Evolutionary conservation across 306 rosid genomes (phyloP).

Genomic region (Rosa multiflora): DNA sequence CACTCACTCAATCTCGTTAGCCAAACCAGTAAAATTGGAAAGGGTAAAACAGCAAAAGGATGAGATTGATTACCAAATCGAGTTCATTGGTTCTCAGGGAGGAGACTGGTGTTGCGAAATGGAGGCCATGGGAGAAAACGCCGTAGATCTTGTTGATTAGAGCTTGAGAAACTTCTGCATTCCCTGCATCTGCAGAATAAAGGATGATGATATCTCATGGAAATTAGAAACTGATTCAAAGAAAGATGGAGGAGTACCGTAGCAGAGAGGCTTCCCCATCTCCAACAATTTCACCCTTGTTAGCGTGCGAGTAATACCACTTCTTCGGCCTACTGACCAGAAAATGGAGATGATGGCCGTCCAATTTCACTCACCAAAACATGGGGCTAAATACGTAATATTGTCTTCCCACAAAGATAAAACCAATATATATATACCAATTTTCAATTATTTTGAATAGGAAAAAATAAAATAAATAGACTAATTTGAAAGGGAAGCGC

Average conservation of each 20-base stretch:
- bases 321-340: no score
- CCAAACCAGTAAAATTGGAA: not conserved
- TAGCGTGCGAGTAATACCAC: no score
- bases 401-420: no score
- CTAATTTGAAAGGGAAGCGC: no score
- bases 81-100: conserved; percentile 66
- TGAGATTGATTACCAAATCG: conserved; percentile 48
- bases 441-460: no score
- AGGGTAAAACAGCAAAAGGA: not conserved
- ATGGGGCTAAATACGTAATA: no score
- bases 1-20: not conserved
- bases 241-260: conserved; percentile 13
- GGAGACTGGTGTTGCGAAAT: conserved; percentile 64
- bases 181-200: conserved; percentile 41
- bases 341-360: no score
- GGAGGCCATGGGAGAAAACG: conserved; percentile 57
- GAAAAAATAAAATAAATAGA: no score
- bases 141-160: conserved; percentile 55
- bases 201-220: not conserved
- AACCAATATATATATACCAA: no score
- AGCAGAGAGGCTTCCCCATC: conserved; percentile 35
- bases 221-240: not conserved
- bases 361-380: no score
- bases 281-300: not conserved
- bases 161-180: conserved; percentile 47